Percentiles rank a stretch among this genome's conserved stretches.
These are phyloP conservation scores for Mycena maculata DNA, from an alignment of 768 basidiomycete species.

Conservation along the genomic window DNA sequence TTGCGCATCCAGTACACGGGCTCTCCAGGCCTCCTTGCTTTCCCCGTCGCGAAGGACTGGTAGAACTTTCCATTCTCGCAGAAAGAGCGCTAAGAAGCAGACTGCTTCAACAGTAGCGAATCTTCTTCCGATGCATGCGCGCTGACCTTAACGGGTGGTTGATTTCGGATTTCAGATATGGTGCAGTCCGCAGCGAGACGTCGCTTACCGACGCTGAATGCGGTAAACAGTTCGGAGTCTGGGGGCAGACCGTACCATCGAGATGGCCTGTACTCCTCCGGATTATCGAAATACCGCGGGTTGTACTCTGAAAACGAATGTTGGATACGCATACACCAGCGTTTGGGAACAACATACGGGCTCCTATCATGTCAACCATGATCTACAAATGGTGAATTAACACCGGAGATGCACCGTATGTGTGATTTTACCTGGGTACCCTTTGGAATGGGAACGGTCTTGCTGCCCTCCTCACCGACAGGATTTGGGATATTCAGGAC, in stretches of 20 bases:
- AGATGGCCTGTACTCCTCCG: conserved; percentile 59
- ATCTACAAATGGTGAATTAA: conserved; percentile 14
- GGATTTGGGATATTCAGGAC: conserved; percentile 41
- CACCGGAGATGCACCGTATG: not conserved
- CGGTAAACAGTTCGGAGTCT: conserved; percentile 58
- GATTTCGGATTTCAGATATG: too few relatives aligned
- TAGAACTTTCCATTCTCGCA: conserved; percentile 58
- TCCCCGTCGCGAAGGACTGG: conserved; percentile 44
- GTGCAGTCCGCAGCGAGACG: not conserved
- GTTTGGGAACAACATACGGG: conserved; percentile 36
- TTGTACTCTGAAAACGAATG: conserved; percentile 56
- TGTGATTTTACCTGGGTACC: conserved; percentile 35
- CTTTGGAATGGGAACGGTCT: conserved; percentile 37
- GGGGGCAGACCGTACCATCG: conserved; percentile 59
- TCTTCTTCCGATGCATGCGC: conserved; percentile 56
- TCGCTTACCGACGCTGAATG: conserved; percentile 53
- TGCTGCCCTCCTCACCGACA: conserved; percentile 39
- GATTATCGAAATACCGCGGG: conserved; percentile 60
- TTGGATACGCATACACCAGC: not conserved
- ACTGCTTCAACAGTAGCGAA: conserved; percentile 59
- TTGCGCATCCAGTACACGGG: conserved; percentile 38
- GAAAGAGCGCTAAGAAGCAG: conserved; percentile 52
- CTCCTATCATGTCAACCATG: conserved; percentile 43
- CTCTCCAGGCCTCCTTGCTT: conserved; percentile 41
- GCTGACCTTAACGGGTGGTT: conserved; percentile 43